Evolutionary conservation across 352 stramenopile genomes (phyloP), one percentile per base, ranked within the genome.

Genomic region (Phytophthora colocasiae): DNA sequence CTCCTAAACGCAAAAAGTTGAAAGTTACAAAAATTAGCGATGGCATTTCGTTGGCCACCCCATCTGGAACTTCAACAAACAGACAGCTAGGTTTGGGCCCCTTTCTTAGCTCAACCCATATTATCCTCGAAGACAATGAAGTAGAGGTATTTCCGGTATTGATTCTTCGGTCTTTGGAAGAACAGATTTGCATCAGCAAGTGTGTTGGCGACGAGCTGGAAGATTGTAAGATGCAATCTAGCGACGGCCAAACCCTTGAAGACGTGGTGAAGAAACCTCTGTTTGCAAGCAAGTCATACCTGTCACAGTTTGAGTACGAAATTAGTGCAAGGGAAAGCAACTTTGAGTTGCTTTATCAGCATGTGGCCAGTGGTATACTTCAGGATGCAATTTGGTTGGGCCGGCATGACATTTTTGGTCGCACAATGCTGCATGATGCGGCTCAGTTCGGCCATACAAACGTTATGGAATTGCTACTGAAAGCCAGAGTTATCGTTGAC

Each of bases 61-160:
- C 78, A 29, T 55, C 74, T 9, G 72, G 39, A 27, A 55, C 73
- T 14, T 83, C 75, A 4, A 46, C 36, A 17, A 51, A 63, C 9
- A 39, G 38, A 6, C 43, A 63, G 29, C 66, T 87, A 26, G 22
- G 36, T 1, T 53, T 87, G 12, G 78, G 77, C 1, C 40, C 26
- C n/a, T 91, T 85, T 59, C 41, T 85, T 19, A 58, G 71, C 39
- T 83, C 78, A 14, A 84, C 80, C 0, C 80, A 75, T 27, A 76
- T 91, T 48, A 73, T 64, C 4, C 59, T 91, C 4, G 71, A 87
- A 44, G 74, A 81, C 15, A 76, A 87, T 29, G 63, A 91, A 55
- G 76, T 91, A 12, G 82, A 91, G 57, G 82, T 89, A 5, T 91
- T 88, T 39, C 82, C 82, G 8, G 78, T 89, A 12, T 58, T 91